A percentile compares a stretch with the other conserved stretches of the same genome.
These are phyloP conservation scores for Bertia moriformis DNA, from an alignment of 2,329 filamentous ascomycete genomes.

Conservation along the genomic window DNA sequence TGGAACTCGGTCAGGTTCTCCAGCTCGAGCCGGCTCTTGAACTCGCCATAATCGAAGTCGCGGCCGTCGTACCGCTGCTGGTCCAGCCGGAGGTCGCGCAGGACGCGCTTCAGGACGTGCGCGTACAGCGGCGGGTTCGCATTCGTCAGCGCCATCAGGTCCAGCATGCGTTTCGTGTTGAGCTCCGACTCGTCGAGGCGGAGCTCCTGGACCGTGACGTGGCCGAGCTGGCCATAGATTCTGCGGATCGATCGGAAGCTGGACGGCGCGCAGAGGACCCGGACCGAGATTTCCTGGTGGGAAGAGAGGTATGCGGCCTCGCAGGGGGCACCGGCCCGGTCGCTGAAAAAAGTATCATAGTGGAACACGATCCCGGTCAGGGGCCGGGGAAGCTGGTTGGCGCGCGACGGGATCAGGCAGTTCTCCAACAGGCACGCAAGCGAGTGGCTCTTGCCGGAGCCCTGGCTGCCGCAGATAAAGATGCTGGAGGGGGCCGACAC, in stretches of 20 bases:
- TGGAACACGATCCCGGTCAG: conserved; percentile 51
- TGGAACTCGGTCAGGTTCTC: conserved; percentile 32
- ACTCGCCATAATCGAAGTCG: conserved; percentile 32
- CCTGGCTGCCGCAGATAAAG: conserved; percentile 52
- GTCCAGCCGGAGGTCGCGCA: conserved; percentile 35
- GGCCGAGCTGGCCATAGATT: conserved; percentile 23
- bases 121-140: conserved; percentile 38
- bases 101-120: conserved; percentile 35
- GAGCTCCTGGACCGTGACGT: conserved; percentile 32
- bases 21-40: conserved; percentile 19
- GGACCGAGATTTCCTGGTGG: conserved; percentile 24
- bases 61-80: conserved; percentile 20
- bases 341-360: conserved; percentile 40
- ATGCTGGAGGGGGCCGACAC: conserved; percentile 35
- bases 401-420: conserved; percentile 28
- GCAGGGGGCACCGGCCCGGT: conserved; percentile 31
- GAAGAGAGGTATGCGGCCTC: conserved; percentile 43
- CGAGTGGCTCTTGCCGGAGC: conserved; percentile 49
- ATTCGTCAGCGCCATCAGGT: conserved; percentile 38
- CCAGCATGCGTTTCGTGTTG: conserved; percentile 40
- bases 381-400: conserved; percentile 30
- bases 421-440: conserved; percentile 41
- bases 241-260: conserved; percentile 21
- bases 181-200: conserved; percentile 34
- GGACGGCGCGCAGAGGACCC: conserved; percentile 37